These are phyloP conservation scores for Stramenopiles sp. DNA, from an alignment of 352 stramenopile species.

Conservation along the genomic window DNA sequence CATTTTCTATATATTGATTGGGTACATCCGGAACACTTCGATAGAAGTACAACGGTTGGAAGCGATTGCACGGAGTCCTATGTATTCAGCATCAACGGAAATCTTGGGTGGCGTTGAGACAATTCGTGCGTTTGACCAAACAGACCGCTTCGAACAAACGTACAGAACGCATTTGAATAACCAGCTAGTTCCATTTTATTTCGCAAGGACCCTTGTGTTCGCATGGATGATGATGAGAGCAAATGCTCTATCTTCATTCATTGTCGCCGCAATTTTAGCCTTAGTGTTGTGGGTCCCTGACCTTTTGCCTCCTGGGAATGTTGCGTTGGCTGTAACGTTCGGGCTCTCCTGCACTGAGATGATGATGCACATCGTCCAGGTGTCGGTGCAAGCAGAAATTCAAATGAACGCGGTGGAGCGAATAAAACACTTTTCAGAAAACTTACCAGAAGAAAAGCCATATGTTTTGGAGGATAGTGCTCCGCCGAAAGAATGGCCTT, in stretches of 20 bases:
- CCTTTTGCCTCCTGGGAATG: background rate
- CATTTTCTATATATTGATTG: background rate
- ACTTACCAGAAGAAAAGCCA: constrained; percentile 2
- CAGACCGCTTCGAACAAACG: constrained; percentile 21
- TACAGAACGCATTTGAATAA: background rate
- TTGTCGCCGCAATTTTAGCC: background rate
- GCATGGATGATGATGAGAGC: too few species aligned
- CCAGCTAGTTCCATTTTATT: background rate
- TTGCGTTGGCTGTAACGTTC: background rate
- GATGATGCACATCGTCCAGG: background rate
- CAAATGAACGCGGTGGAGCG: background rate
- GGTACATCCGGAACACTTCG: background rate
- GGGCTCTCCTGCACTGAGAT: background rate
- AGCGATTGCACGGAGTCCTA: constrained; percentile 33
- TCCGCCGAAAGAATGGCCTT: background rate
- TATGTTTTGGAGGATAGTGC: background rate
- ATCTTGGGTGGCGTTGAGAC: constrained; percentile 64
- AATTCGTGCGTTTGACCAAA: constrained; percentile 45
- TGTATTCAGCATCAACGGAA: constrained; percentile 61
- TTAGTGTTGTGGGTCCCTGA: background rate
- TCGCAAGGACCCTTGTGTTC: too few species aligned
- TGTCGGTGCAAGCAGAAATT: constrained; percentile 6
- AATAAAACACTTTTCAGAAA: background rate
- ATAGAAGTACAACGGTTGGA: background rate
- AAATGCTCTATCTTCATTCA: constrained; percentile 11